These are phyloP conservation scores for Hapsidospora chrysogenum DNA, from an alignment of 495 filamentous ascomycete species.

Conservation along the genomic window DNA sequence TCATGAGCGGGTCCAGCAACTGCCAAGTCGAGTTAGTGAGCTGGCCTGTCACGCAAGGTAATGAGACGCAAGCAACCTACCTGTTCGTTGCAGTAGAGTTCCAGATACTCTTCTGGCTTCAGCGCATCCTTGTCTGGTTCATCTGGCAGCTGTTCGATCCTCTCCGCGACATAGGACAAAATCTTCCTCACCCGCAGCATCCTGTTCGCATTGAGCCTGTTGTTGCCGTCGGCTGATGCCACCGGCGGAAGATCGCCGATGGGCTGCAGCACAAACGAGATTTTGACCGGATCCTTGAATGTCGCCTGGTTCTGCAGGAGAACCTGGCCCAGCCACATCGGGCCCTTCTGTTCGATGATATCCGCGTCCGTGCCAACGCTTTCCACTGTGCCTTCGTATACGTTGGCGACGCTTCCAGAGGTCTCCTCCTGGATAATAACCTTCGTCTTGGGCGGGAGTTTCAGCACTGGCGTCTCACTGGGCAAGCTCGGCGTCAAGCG, in stretches of 20 bases:
- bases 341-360: conserved; percentile 65
- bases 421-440: conserved; percentile 94
- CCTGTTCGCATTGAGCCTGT: conserved; percentile 84
- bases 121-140: conserved; percentile 40
- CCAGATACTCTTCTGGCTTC: conserved; percentile 82
- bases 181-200: conserved; percentile 96
- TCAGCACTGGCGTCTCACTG: conserved; percentile 71
- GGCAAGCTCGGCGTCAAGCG: conserved; percentile 61
- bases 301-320: conserved; percentile 72
- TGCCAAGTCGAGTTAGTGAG: conserved; percentile 6
- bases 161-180: conserved; percentile 78
- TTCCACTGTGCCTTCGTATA: conserved; percentile 77
- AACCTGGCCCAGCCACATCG: conserved; percentile 86
- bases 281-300: conserved; percentile 80
- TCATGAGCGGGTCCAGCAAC: conserved; percentile 54
- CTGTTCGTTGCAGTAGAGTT: conserved; percentile 83
- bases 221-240: conserved; percentile 51
- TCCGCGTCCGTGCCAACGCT: conserved; percentile 63
- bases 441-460: conserved; percentile 60
- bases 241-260: conserved; percentile 65
- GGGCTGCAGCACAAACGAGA: conserved; percentile 80
- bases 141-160: conserved; percentile 51
- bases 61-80: conserved; percentile 29
- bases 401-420: conserved; percentile 76
- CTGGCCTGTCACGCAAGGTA: neutral